phyloP scores from a whole-genome alignment of 148 eudicot genomes.

The Vaccinium corymbosum region DNA sequence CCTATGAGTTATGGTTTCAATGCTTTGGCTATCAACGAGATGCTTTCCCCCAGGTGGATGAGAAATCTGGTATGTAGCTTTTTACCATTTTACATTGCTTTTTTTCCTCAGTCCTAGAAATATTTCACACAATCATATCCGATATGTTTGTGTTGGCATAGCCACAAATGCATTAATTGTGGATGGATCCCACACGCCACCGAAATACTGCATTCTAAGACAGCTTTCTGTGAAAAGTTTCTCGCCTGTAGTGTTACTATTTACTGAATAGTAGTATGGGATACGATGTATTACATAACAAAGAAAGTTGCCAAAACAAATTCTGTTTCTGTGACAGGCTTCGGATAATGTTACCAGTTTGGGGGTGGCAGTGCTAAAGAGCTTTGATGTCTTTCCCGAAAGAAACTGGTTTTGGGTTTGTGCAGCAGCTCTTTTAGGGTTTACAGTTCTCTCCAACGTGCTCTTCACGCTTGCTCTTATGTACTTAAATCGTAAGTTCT shows the following conservation, averaged over 20 bases:
- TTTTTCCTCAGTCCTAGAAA: background rate
- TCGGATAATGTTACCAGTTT: conserved; percentile 55
- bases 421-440: conserved; percentile 68
- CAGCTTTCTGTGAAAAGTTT: background rate
- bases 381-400: conserved; percentile 49
- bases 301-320: background rate
- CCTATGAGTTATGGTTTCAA: conserved; percentile 88
- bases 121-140: background rate
- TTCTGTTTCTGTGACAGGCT: conserved; percentile 41
- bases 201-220: background rate
- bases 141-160: background rate
- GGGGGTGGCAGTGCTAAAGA: conserved; percentile 59
- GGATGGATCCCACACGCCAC: background rate
- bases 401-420: conserved; percentile 88
- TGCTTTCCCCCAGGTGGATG: conserved; percentile 96
- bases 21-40: conserved; percentile 77
- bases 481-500: conserved; percentile 72
- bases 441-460: conserved; percentile 55
- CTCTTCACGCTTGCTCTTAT: conserved; percentile 74
- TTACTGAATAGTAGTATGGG: background rate
- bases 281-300: background rate
- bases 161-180: background rate
- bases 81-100: background rate
- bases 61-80: conserved; percentile 46
- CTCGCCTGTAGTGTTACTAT: background rate